These are phyloP conservation scores for Hirsutella minnesotensis DNA, from an alignment of 2,329 filamentous ascomycete species.

Conservation along the genomic window DNA sequence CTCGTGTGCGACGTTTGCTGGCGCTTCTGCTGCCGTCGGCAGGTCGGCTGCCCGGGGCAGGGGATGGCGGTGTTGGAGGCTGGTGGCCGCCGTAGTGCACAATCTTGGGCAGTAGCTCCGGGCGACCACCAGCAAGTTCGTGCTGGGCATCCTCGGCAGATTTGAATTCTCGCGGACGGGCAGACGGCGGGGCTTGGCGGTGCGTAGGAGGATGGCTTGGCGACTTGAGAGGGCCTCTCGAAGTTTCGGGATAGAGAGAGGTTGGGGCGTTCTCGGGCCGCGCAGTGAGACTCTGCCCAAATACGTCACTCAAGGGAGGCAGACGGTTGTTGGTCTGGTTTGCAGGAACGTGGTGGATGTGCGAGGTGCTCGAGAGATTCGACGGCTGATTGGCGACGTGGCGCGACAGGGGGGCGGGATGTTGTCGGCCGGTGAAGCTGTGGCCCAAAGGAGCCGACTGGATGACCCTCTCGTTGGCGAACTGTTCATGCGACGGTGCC, in stretches of 20 bases:
- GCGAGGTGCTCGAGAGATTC: constrained; percentile 70
- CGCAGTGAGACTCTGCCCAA: constrained; percentile 63
- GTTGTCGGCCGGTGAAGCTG: constrained; percentile 84
- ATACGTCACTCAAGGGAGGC: constrained; percentile 89
- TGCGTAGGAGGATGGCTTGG: constrained; percentile 55
- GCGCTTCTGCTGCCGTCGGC: constrained; percentile 43
- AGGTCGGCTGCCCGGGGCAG: constrained; percentile 40
- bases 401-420: constrained; percentile 62
- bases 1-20: constrained; percentile 64
- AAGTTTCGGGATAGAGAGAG: constrained; percentile 46
- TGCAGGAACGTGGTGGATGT: constrained; percentile 83
- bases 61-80: constrained; percentile 82
- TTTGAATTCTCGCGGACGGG: constrained; percentile 73
- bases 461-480: constrained; percentile 87
- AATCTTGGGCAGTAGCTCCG: constrained; percentile 83
- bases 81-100: constrained; percentile 94
- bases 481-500: constrained; percentile 84
- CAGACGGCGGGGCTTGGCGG: constrained; percentile 40
- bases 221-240: constrained; percentile 60
- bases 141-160: constrained; percentile 94
- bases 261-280: constrained; percentile 41
- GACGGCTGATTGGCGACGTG: constrained; percentile 74
- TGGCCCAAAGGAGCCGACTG: constrained; percentile 93
- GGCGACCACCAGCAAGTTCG: constrained; percentile 78
- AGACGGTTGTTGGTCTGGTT: constrained; percentile 84